Evolutionary conservation across 2,329 filamentous ascomycete genomes (phyloP).

Genomic region (Ophiostoma perfectum): DNA sequence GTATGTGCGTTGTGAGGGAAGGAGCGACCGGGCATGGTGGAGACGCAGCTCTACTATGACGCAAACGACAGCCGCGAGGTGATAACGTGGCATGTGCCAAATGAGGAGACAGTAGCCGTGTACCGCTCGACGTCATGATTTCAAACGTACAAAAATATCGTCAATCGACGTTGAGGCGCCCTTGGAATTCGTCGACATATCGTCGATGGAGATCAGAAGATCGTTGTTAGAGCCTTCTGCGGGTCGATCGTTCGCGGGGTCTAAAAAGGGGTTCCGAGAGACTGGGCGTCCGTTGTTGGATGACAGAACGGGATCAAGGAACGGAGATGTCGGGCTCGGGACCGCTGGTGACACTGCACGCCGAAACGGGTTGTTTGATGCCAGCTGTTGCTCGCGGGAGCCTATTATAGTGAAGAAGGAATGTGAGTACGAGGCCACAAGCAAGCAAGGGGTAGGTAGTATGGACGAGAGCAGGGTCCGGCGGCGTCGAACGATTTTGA

Average conservation of each 20-base stretch:
- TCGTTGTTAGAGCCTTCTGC: constrained; percentile 13
- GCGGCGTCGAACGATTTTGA: neutral
- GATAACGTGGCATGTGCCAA: neutral
- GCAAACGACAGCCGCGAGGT: constrained; percentile 12
- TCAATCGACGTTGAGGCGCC: constrained; percentile 18
- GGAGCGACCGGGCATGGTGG: constrained; percentile 16
- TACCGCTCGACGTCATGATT: neutral
- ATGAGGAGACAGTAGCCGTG: neutral
- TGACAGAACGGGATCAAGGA: constrained; percentile 17
- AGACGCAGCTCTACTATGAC: constrained; percentile 10
- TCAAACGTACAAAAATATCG: constrained; percentile 22
- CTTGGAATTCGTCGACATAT: constrained; percentile 11
- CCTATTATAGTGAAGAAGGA: constrained; percentile 20
- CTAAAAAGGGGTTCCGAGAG: constrained; percentile 23
- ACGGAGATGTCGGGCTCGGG: constrained; percentile 21
- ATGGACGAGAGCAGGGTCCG: neutral
- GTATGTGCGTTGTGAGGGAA: constrained; percentile 9
- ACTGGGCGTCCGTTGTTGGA: constrained; percentile 18
- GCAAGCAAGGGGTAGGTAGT: constrained; percentile 21
- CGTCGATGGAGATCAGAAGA: constrained; percentile 19
- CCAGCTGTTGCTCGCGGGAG: constrained; percentile 23
- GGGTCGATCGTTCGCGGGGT: constrained; percentile 16
- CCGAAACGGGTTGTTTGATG: constrained; percentile 24
- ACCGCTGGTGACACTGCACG: constrained; percentile 19
- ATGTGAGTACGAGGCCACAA: constrained; percentile 20